Evolutionary conservation across 225 moss, liverwort and hornwort genomes (phyloP).

Genomic region (Anthoceros angustus): DNA sequence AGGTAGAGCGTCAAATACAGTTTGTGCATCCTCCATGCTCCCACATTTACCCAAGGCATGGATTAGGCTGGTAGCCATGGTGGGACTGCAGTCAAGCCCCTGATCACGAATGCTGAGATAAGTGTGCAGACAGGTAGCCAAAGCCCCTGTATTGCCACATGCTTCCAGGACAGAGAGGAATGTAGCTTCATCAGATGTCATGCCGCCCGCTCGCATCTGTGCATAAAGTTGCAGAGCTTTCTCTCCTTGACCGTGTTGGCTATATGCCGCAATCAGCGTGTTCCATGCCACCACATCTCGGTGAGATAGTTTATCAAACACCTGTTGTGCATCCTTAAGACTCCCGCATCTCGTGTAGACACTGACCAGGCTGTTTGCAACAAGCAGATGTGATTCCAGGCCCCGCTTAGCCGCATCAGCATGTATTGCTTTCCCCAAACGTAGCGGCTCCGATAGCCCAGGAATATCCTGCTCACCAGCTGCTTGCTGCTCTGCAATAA

Average conservation of each 20-base stretch:
- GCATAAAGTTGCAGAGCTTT: not conserved
- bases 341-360: not conserved
- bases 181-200: not conserved
- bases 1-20: not conserved
- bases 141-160: not conserved
- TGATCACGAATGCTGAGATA: not conserved
- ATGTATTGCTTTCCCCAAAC: not conserved
- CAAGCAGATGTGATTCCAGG: not conserved
- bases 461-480: not conserved
- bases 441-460: not conserved
- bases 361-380: not conserved
- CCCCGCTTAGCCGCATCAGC: not conserved
- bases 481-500: not conserved
- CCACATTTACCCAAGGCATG: slow-evolving; percentile 1
- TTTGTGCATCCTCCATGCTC: not conserved
- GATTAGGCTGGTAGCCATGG: not conserved
- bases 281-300: not conserved
- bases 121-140: not conserved
- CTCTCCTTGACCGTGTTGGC: not conserved
- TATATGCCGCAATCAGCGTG: not conserved
- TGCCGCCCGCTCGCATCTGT: not conserved
- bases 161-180: not conserved
- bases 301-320: not conserved
- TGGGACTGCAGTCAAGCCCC: not conserved
- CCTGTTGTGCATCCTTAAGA: not conserved